phyloP scores from a whole-genome alignment of 148 eudicot species.

The Spergularia marina region DNA sequence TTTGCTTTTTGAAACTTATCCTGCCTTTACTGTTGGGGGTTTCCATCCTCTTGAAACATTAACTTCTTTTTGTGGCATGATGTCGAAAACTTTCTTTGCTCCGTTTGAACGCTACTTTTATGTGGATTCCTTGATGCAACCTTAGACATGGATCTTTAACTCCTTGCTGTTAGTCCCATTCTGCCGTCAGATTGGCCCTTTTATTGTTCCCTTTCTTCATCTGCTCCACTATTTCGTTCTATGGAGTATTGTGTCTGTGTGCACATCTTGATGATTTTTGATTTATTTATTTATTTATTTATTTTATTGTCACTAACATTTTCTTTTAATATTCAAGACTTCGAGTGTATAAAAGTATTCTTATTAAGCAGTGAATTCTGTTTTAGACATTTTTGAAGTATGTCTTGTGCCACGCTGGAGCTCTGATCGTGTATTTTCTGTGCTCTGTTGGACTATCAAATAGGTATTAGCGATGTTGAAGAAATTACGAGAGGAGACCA shows the following conservation, averaged over 20 bases:
- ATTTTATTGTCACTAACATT: background rate
- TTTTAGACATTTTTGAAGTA: background rate
- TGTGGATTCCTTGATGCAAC: background rate
- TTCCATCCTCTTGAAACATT: too few species aligned
- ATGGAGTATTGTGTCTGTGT: background rate
- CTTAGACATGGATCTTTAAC: background rate
- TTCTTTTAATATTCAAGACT: too few species aligned
- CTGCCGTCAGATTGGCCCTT: too few species aligned
- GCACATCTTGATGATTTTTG: background rate
- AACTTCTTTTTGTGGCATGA: background rate
- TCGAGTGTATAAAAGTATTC: too few species aligned
- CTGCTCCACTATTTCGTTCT: background rate
- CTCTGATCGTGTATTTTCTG: background rate
- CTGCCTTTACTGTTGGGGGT: background rate
- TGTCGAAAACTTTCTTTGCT: background rate
- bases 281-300: background rate
- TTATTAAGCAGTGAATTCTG: background rate
- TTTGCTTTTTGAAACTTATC: background rate
- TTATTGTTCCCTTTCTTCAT: background rate
- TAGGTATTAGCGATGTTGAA: constrained; percentile 68
- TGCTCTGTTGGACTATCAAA: constrained; percentile 9
- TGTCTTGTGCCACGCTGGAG: background rate
- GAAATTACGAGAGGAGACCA: constrained; percentile 64
- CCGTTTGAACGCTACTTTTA: too few species aligned
- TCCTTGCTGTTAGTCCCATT: background rate